These are phyloP conservation scores for Candida broadrunensis DNA, from an alignment of 805 yeast genomes.

Conservation along the genomic window DNA sequence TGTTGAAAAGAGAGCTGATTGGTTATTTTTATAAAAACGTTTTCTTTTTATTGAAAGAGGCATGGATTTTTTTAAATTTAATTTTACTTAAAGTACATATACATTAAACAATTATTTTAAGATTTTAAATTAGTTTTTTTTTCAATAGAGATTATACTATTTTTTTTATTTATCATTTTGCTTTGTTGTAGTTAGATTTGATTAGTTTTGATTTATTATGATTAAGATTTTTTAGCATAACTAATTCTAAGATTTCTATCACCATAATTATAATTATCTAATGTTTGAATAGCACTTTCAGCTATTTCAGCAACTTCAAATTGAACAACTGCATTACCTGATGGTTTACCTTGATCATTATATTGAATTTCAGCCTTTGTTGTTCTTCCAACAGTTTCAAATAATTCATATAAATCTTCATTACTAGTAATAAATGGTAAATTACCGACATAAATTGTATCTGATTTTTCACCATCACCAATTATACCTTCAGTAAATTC, in stretches of 20 bases:
- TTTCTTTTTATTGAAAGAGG: too few species aligned
- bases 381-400: conserved; percentile 79
- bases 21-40: too few species aligned
- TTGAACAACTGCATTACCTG: conserved; percentile 84
- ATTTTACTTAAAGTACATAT: too few species aligned
- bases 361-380: conserved; percentile 72
- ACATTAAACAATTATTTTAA: too few species aligned
- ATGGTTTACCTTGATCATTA: conserved; percentile 58
- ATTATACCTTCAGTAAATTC: conserved; percentile 66
- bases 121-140: too few species aligned
- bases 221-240: conserved; percentile 55
- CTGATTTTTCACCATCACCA: conserved; percentile 53
- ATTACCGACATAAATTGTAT: conserved; percentile 63
- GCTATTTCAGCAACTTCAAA: conserved; percentile 68
- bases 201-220: too few species aligned
- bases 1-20: too few species aligned
- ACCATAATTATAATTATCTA: conserved; percentile 82
- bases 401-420: conserved; percentile 79
- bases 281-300: conserved; percentile 66
- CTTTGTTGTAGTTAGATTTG: too few species aligned
- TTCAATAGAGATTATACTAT: not conserved
- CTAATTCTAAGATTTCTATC: conserved; percentile 68
- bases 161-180: not conserved
- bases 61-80: too few species aligned
- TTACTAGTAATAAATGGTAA: conserved; percentile 88